Base-by-base conservation (phyloP, 257 asterid genomes). In the Salvia miltiorrhiza region DNA sequence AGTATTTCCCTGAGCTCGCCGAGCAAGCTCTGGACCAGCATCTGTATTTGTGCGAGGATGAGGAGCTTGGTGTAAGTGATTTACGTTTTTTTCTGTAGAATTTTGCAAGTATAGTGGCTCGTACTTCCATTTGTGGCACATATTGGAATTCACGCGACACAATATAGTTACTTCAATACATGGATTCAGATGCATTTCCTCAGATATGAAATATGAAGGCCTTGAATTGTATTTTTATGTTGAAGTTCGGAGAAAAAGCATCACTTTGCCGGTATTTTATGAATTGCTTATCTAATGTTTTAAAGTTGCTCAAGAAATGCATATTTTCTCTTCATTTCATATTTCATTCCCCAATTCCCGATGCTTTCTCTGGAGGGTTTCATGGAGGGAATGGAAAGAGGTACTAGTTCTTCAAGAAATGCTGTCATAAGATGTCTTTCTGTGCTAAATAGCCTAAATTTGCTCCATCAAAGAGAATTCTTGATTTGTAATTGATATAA, bases 11-110 rank as follows among this genome's bases (percentile, higher is more conserved):
- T 0, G 82, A 81, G 77, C 87, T 84, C n/a, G 70, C 88, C 0
- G 98, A 84, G 73, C 90, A 87, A 70, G 95, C 98, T 37, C 85
- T 93, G 23, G 98, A 90, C 65, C 89, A 88, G 72, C 97, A 88
- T 76, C 67, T 85, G 64, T 77, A 87, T 76, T 59, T 93, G 59
- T 88, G 96, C 71, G 95, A 80, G 78, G 97, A 93, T 17, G 93
- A 88, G 61, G 97, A 88, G 83, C 92, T 90, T 5, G 96, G 73
- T 83, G 96, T 90, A 67, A 55, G 97, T 77, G 32, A 58, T 66
- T 68, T 40, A 16, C 49, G 9, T 44, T 26, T 20, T n/a, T 23
- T 72, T 16, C 54, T 45, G 21, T 4, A 44, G 30, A 41, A 10
- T 43, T 20, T 20, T 62, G 44, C 71, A 44, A 26, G 7, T 60